phyloP scores from a whole-genome alignment of 1,284 basidiomycete genomes.

The Heimioporus punctisporus region DNA sequence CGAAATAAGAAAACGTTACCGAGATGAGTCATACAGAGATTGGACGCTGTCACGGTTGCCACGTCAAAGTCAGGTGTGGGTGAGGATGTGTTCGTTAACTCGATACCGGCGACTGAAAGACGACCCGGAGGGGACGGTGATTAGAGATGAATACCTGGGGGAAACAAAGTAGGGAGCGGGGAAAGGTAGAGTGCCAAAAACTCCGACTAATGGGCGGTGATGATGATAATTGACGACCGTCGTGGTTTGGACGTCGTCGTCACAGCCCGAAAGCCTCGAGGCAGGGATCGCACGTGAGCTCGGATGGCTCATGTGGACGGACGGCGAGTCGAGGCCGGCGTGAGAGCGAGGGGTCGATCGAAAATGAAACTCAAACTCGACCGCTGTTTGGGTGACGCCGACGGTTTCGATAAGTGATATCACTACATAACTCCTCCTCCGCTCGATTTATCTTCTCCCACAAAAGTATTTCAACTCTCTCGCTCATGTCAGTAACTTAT shows the following conservation, averaged over 20 bases:
- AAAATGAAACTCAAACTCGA: conserved; percentile 33
- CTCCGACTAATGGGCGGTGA: no score
- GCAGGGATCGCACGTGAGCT: no score
- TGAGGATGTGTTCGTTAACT: no score
- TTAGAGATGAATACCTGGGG: neutral
- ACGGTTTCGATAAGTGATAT: conserved; percentile 16
- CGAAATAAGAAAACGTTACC: no score
- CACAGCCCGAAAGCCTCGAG: no score
- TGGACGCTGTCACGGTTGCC: no score
- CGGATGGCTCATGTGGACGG: conserved; percentile 2
- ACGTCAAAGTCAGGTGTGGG: no score
- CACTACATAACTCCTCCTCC: conserved; percentile 6
- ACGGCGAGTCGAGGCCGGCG: conserved; percentile 25
- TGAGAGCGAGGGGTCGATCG: conserved; percentile 22
- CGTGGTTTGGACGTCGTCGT: neutral
- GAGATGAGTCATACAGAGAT: no score
- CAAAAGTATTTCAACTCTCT: neutral
- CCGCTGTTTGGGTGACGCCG: conserved; percentile 28
- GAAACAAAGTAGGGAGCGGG: no score
- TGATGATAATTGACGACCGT: no score
- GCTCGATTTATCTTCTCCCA: neutral
- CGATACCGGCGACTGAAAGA: neutral
- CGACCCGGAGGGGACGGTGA: neutral
- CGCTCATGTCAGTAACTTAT: conserved; percentile 32
- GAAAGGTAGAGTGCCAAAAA: no score